Evolutionary conservation across 2,329 filamentous ascomycete genomes (phyloP).

Genomic region (Arachnomyces sp.): DNA sequence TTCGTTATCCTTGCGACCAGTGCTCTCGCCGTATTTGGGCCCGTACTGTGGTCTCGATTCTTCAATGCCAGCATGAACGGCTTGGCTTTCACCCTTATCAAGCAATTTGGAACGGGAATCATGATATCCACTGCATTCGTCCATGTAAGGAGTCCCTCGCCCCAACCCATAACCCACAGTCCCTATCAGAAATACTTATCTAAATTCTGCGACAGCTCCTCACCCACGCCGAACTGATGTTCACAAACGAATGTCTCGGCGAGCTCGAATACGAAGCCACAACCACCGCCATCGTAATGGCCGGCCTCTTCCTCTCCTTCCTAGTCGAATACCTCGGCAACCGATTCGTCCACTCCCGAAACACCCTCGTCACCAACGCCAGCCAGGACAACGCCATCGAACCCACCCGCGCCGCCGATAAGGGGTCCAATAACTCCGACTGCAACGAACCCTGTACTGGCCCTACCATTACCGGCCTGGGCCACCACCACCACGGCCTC

Average conservation of each 20-base stretch:
- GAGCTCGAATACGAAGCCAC: constrained; percentile 61
- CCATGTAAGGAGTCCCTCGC: constrained; percentile 43
- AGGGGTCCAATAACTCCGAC: constrained; percentile 15
- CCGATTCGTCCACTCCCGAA: constrained; percentile 42
- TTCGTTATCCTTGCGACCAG: constrained; percentile 66
- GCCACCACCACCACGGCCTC: constrained; percentile 23
- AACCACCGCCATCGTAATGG: constrained; percentile 64
- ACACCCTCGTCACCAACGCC: constrained; percentile 19
- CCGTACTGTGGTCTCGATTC: constrained; percentile 56
- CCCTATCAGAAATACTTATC: neutral
- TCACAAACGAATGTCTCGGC: constrained; percentile 61
- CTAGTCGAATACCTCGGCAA: constrained; percentile 61
- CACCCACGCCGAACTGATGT: constrained; percentile 67
- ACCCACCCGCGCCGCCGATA: constrained; percentile 19
- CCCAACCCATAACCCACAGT: constrained; percentile 4
- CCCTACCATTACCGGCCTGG: constrained; percentile 18
- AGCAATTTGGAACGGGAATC: constrained; percentile 60
- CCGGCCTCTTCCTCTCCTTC: constrained; percentile 65
- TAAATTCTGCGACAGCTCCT: constrained; percentile 48
- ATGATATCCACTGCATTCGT: constrained; percentile 66
- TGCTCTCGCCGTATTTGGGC: constrained; percentile 59
- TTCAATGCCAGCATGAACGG: constrained; percentile 44
- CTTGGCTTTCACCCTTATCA: constrained; percentile 52
- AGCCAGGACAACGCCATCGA: constrained; percentile 20
- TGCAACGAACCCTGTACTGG: constrained; percentile 6